Base-by-base conservation (phyloP, 169 alveolate genomes). In the Cryptosporidium meleagridis region DNA sequence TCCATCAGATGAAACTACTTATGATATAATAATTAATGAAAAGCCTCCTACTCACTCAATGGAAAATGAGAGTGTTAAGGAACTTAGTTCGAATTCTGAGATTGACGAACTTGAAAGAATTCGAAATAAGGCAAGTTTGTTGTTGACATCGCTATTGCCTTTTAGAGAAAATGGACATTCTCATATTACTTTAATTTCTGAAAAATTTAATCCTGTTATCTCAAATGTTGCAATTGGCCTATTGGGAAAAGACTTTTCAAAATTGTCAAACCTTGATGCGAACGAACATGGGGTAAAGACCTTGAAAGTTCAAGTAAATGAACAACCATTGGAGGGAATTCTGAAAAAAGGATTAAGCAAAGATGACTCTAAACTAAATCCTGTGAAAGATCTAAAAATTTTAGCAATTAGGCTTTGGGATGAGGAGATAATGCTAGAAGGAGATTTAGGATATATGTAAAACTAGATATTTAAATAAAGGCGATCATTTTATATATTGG, bases 161-260 rank as follows among this genome's bases (percentile, higher is more conserved):
- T 61, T 80, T 41, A 62, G 89, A 62, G 29, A 62, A 29, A 8
- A 62, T 39, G 89, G 89, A 9, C 55, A 44, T 65, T n/a, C 67
- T 23, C 89, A 80, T 33, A 80, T 80, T 23, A 80, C 89, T 44
- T 26, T 80, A 29, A 35, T 62, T 48, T 80, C 89, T 16, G 51
- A 7, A 44, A 67, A 48, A 16, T 59, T 80, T 16, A 62, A 62
- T 12, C 89, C 89, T 29, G 67, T 80, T 3, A 45, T 65, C 29
- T 44, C 89, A 2, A 80, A 80, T 26, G 39, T 55, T n/a, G 86
- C 61, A 73, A 55, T 55, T 23, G 4, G 29, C 18, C 8, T 73
- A 4, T 23, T 73, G 3, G 52, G 52, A 0, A 23, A 73, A 6
- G 68, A 35, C 53, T 58, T 73, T 41, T 33, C 72, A 18, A 41